Evolutionary conservation across 768 basidiomycete genomes (phyloP), one percentile per base, ranked within the genome.

Genomic region (Mycena chlorophos): DNA sequence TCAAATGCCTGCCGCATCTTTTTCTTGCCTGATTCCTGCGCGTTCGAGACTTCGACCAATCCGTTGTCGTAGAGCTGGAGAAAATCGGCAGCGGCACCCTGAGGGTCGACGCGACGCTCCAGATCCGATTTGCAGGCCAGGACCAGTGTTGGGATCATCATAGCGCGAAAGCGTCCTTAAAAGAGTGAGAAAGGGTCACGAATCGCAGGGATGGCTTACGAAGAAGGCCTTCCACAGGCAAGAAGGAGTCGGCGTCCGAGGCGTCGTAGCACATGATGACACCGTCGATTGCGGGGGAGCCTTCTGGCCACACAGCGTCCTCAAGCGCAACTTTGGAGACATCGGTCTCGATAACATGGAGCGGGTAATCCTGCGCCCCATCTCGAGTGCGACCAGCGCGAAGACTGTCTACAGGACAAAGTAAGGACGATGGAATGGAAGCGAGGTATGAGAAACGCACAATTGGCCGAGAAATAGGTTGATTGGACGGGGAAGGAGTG

Each of bases 111-210:
- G 37, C 73, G 74, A 34, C 73, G 75, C 19, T 77, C 76, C 19
- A 88, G 73, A 65, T 96, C 91, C 4, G 87, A 86, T 69, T 97
- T 98, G 75, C 94, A 93, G 3, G 91, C 92, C 14, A 98, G 75
- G 13, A 93, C 88, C 42, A 96, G 78, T 23, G 82, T 73, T 8
- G 89, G 82, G 31, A 88, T 72, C 55, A 80, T 80, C 65, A 83
- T 71, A 49, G 77, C 73, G 63, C 72, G 74, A 69, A 83, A 87
- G 55, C 79, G 72, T 63, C 78, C 91, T 93, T 63, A 22, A 55
- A 27, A 23, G 50, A 28, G 40, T 58, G 57, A 45, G 63, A 58
- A 28, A 22, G 56, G 26, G 51, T 56, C 34, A 58, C 48, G 39
- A 19, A 43, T 39, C 51, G 51, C 52, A 55, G 26, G 5, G 40